Conservation (phyloP, 2,329 filamentous ascomycete species). For the Cytospora piceae region DNA sequence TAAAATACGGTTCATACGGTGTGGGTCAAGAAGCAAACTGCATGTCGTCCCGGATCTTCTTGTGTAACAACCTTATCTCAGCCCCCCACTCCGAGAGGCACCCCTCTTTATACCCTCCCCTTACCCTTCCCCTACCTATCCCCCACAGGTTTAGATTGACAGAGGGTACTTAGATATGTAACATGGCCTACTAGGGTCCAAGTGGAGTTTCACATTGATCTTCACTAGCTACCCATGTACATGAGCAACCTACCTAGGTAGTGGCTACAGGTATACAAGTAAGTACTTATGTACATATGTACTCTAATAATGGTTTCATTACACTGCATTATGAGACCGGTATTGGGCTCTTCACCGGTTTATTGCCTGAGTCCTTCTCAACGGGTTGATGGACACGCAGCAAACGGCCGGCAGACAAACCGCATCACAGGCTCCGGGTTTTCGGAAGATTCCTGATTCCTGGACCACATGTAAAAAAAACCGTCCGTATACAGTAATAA, state of each 20-base stretch:
- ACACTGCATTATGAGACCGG: not conserved
- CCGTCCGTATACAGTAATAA: not conserved
- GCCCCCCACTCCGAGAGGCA: slow-evolving; percentile 4
- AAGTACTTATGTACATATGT: not conserved
- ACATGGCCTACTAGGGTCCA: not conserved
- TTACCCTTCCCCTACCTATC: not conserved
- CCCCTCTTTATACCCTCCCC: too few relatives aligned
- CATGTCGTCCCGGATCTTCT: slow-evolving; percentile 1
- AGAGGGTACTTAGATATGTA: too few relatives aligned
- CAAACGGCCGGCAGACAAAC: not conserved
- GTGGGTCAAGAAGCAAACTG: not conserved
- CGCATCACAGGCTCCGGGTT: not conserved
- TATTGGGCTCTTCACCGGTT: not conserved
- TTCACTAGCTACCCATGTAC: not conserved
- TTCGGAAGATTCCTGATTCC: not conserved
- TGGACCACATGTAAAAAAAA: not conserved
- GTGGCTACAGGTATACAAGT: not conserved
- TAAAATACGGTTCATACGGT: not conserved
- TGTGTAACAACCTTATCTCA: slow-evolving; percentile 22
- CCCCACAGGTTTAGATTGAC: not conserved
- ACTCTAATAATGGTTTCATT: not conserved
- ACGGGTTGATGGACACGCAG: not conserved
- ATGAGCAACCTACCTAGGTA: not conserved
- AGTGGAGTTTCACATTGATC: not conserved
- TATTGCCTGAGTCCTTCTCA: not conserved